Conservation (phyloP, 2,329 filamentous ascomycete species). For the Colletotrichum sansevieriae region DNA sequence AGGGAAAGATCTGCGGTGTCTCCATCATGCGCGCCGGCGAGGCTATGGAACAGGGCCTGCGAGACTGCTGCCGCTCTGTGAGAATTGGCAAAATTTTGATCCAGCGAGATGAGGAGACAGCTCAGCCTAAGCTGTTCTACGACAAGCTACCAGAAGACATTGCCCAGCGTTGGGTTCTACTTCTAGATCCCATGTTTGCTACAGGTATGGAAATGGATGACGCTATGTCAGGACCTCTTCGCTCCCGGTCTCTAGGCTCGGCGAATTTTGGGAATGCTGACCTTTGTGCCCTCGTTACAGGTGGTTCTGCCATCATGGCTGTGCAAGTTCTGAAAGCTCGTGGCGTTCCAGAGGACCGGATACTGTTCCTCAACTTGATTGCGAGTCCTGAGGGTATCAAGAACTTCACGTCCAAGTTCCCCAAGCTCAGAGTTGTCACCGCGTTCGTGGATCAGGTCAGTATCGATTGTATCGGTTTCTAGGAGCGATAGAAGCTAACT, state of each 20-base stretch:
- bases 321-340: slow-evolving; percentile 91
- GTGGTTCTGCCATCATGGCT: slow-evolving; percentile 96
- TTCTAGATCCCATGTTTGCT: slow-evolving; percentile 99
- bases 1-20: slow-evolving; percentile 98
- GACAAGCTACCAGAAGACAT: slow-evolving; percentile 98
- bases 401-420: slow-evolving; percentile 90
- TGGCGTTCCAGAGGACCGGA: slow-evolving; percentile 94
- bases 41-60: slow-evolving; percentile 96
- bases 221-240: background rate
- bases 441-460: slow-evolving; percentile 89
- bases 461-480: slow-evolving; percentile 23
- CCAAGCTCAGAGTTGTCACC: slow-evolving; percentile 90
- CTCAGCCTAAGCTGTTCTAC: slow-evolving; percentile 93
- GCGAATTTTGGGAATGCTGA: background rate
- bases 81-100: slow-evolving; percentile 99
- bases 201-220: slow-evolving; percentile 72
- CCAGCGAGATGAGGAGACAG: slow-evolving; percentile 95
- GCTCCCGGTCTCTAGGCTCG: background rate
- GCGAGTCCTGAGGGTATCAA: slow-evolving; percentile 94
- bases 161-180: slow-evolving; percentile 88
- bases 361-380: slow-evolving; percentile 96
- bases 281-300: slow-evolving; percentile 57
- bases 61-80: slow-evolving; percentile 97
- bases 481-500: slow-evolving; percentile 2
- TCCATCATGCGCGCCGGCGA: slow-evolving; percentile 99